Evolutionary conservation across 805 yeast species (phyloP).

Genomic region (Cyberlindnera meyerae): DNA sequence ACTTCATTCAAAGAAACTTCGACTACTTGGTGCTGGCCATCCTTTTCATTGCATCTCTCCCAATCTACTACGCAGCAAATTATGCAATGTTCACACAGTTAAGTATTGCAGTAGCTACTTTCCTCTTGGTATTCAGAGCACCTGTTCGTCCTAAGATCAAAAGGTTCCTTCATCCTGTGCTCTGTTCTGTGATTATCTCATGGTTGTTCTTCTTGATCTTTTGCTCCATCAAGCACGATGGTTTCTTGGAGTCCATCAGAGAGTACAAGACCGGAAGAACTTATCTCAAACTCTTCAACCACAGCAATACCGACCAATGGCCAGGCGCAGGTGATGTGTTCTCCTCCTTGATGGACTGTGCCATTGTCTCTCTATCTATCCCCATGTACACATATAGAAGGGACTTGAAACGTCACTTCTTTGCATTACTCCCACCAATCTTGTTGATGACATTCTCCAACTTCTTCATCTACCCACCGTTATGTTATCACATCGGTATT

Average conservation of each 20-base stretch:
- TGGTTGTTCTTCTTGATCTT: constrained; percentile 59
- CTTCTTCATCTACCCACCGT: constrained; percentile 65
- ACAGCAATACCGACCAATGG: constrained; percentile 30
- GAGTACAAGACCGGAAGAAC: constrained; percentile 66
- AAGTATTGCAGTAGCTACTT: constrained; percentile 53
- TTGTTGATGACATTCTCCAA: constrained; percentile 49
- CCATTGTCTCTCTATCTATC: constrained; percentile 68
- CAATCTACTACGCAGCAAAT: constrained; percentile 53
- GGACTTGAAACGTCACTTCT: constrained; percentile 56
- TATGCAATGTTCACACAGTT: constrained; percentile 60
- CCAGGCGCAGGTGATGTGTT: constrained; percentile 85
- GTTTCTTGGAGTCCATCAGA: constrained; percentile 46
- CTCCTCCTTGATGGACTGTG: constrained; percentile 65
- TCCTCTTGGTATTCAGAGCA: constrained; percentile 40
- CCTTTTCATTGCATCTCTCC: constrained; percentile 51
- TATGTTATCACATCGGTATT: constrained; percentile 63
- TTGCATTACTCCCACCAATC: constrained; percentile 56
- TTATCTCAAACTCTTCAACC: constrained; percentile 54
- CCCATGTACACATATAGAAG: constrained; percentile 73
- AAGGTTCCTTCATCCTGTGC: constrained; percentile 63
- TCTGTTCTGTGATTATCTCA: constrained; percentile 60
- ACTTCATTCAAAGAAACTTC: constrained; percentile 39
- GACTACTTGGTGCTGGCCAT: constrained; percentile 50
- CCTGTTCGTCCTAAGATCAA: constrained; percentile 42
- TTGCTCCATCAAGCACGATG: constrained; percentile 43